These are phyloP conservation scores for Penicillium sp. DNA, from an alignment of 2,329 filamentous ascomycete genomes.

Conservation along the genomic window DNA sequence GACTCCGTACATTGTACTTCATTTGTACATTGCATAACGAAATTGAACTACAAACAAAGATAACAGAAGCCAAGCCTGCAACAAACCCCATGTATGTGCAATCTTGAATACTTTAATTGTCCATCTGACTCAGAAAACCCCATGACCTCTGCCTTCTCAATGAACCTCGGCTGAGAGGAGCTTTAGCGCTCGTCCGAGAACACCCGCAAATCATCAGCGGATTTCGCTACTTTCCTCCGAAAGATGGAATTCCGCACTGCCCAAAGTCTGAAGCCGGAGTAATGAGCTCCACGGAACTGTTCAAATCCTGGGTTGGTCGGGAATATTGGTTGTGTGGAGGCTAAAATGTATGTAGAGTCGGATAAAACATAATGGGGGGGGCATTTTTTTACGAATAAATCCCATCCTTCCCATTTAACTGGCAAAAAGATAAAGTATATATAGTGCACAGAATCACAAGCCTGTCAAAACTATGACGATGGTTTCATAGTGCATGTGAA, in stretches of 20 bases:
- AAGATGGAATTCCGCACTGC: neutral
- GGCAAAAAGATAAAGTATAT: neutral
- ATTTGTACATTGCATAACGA: neutral
- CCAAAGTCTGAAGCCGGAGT: slow-evolving; percentile 10
- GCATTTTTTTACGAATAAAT: no score
- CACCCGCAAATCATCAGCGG: slow-evolving; percentile 16
- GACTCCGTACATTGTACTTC: neutral
- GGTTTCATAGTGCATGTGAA: slow-evolving; percentile 23
- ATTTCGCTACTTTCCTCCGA: slow-evolving; percentile 16
- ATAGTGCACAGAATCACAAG: slow-evolving; percentile 13
- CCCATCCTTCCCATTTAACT: no score
- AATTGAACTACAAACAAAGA: neutral
- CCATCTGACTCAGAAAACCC: slow-evolving; percentile 15
- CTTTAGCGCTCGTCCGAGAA: slow-evolving; percentile 17
- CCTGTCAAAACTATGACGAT: slow-evolving; percentile 19
- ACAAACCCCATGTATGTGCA: neutral
- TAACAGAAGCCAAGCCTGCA: neutral
- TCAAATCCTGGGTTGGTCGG: neutral
- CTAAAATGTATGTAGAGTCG: neutral
- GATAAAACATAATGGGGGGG: no score
- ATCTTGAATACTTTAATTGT: neutral
- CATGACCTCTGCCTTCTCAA: slow-evolving; percentile 8
- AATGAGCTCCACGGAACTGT: slow-evolving; percentile 2
- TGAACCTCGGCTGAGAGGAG: slow-evolving; percentile 28
- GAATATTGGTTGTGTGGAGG: neutral